Percentiles rank a stretch among this genome's conserved stretches.
Evolutionary conservation across 2,329 filamentous ascomycete genomes (phyloP).

Genomic region (Bipolaris bicolor): DNA sequence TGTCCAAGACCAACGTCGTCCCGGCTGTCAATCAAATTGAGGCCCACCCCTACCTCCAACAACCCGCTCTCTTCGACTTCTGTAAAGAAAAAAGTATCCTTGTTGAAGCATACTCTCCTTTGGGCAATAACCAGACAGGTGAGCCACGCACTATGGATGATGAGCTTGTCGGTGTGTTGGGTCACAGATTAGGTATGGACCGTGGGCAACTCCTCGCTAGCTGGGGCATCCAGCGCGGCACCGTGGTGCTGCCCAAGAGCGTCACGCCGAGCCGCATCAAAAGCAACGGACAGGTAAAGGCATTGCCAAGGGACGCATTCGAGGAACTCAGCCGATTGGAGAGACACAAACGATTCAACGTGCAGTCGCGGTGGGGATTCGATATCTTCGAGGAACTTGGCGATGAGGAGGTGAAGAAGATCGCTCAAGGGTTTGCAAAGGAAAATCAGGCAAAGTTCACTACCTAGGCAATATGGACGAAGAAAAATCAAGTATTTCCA

Average conservation of each 20-base stretch:
- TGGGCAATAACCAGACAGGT: constrained; percentile 68
- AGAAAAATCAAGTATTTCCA: no score
- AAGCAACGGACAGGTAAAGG: constrained; percentile 71
- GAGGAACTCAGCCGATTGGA: constrained; percentile 61
- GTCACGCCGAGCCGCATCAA: constrained; percentile 74
- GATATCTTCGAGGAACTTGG: constrained; percentile 36
- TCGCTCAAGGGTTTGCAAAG: constrained; percentile 24
- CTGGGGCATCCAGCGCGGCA: constrained; percentile 80
- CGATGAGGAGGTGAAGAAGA: constrained; percentile 26
- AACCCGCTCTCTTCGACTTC: constrained; percentile 65
- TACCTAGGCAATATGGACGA: no score
- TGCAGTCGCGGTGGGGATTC: constrained; percentile 32
- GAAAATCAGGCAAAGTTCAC: constrained; percentile 32
- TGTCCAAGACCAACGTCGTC: constrained; percentile 67
- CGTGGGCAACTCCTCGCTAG: constrained; percentile 75
- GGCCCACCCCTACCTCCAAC: constrained; percentile 63
- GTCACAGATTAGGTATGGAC: constrained; percentile 62
- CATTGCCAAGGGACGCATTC: constrained; percentile 72
- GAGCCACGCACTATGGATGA: constrained; percentile 60
- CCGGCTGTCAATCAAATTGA: constrained; percentile 80
- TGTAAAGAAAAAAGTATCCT: constrained; percentile 74
- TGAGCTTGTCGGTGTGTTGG: constrained; percentile 23
- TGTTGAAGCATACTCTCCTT: constrained; percentile 72
- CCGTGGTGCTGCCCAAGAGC: constrained; percentile 83
- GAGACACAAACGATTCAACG: constrained; percentile 35